phyloP scores from a whole-genome alignment of 768 basidiomycete species.

The Aureoboletus auriporus region DNA sequence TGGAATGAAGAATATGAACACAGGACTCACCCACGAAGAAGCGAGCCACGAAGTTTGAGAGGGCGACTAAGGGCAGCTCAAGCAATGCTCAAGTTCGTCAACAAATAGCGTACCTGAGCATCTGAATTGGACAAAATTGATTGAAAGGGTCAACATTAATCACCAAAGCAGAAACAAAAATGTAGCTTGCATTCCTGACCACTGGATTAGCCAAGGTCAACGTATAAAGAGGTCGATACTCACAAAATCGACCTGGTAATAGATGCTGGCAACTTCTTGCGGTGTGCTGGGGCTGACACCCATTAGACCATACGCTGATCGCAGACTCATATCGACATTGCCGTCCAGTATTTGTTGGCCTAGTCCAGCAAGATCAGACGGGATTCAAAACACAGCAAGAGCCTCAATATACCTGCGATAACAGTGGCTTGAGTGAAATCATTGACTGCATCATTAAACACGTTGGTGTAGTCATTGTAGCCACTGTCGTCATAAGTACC shows the following conservation, averaged over 20 bases:
- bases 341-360: constrained; percentile 13
- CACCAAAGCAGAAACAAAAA: neutral
- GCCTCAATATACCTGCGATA: constrained; percentile 37
- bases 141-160: constrained; percentile 1
- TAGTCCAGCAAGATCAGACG: constrained; percentile 16
- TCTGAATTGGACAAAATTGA: constrained; percentile 4
- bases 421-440: constrained; percentile 39
- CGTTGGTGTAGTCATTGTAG: constrained; percentile 41
- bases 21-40: constrained; percentile 50
- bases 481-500: constrained; percentile 56
- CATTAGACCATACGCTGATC: constrained; percentile 50
- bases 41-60: constrained; percentile 62
- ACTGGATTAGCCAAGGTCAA: constrained; percentile 2
- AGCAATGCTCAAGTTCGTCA: neutral
- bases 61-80: constrained; percentile 48
- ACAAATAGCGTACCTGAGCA: constrained; percentile 22
- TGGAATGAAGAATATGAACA: neutral
- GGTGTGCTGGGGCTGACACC: constrained; percentile 42
- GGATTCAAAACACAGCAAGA: constrained; percentile 42
- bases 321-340: constrained; percentile 50
- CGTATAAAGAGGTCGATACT: neutral
- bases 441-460: constrained; percentile 39
- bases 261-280: constrained; percentile 52
- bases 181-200: constrained; percentile 26
- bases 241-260: constrained; percentile 46